Base-by-base conservation (phyloP, 371 early-diverging fungal species). In the Catenaria anguillulae region DNA sequence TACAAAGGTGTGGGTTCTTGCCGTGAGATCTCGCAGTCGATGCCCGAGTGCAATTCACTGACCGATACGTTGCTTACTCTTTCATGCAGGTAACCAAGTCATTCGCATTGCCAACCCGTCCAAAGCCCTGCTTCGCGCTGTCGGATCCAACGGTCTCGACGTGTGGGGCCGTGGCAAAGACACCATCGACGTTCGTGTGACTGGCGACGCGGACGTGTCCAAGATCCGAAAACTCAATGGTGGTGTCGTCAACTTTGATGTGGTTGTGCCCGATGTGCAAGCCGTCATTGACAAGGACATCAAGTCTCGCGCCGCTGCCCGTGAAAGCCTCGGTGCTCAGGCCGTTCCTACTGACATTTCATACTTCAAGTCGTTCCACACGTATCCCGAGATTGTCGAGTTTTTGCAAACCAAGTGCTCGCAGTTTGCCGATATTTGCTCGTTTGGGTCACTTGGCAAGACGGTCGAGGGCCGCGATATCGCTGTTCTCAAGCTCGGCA, bases 381-480 rank as follows among this genome's bases (percentile, higher is more conserved):
- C 4, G 45, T 43, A 43, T 23, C 19, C 45, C 45, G 45, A 43
- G 19, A 43, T 43, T 23, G 21, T 17, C 19, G 21, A 8, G 45
- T 43, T 43, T 23, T 2, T 43, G 10, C 2, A 8, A 23, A 21
- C 19, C 10, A 17, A 3, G 8, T 43, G 45, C 45, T 4, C 45
- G 19, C 19, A 12, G 45, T 5, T 5, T 17, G 5, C 40, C 10
- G 40, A 17, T 17, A 40, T 10, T 5, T 40, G 40, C 40, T 10
- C 40, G 40, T 10, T 40, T 17, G 10, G 10, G 40, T 40, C 40
- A 17, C 75, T 80, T 64, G 83, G 83, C 24, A 70, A 78, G 64
- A 73, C 81, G 17, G 59, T 63, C 40, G 72, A 76, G 58, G 75
- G 74, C 40, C 60, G 73, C 35, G 77, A 79, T 56, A 74, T 83